Evolutionary conservation across 805 yeast species (phyloP), one percentile per base, ranked within the genome.

Genomic region (Brettanomyces anomalus): DNA sequence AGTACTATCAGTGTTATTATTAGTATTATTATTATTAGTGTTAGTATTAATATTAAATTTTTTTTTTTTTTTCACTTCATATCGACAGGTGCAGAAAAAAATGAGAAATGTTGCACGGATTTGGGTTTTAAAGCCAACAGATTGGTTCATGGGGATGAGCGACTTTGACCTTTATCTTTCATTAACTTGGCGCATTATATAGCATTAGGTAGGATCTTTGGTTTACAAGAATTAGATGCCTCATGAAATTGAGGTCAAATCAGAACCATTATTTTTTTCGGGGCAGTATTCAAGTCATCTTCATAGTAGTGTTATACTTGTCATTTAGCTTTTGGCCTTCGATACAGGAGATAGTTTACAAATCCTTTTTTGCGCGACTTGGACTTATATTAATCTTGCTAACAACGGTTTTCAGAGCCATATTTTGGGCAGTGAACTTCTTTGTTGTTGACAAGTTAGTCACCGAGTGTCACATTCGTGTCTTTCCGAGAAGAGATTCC

Each of bases 401-500:
- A 14, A 26, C 49, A 6, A 15, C 36, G 14, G 36, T 39, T 4
- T 49, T 40, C 31, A 18, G 21, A 13, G 5, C 38, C 5, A 15
- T 45, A 5, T 33, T 33, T 19, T 26, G 33, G 19, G 15, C 40
- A 21, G 46, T 46, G 17, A 44, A 46, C 37, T 24, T 16, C 14
- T 38, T 40, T 15, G 37, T 44, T 24, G 45, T 46, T 35, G 43
- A 39, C 18, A 24, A 31, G 13, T 42, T 24, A 17, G 21, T 19
- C 15, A 43, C 11, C 10, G 43, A 32, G 35, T 42, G 13, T 36
- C 43, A 21, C 36, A 37, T 15, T 14, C 44, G 13, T 28, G 37
- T 19, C 35, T 49, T 35, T 39, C 42, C 33, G 33, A 38, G 54
- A 32, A 38, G 54, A 20, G 44, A 44, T 19, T 50, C 54, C 11